Evolutionary conservation across 1,139 yeast species (phyloP).

Genomic region (Zygoascus sp.): DNA sequence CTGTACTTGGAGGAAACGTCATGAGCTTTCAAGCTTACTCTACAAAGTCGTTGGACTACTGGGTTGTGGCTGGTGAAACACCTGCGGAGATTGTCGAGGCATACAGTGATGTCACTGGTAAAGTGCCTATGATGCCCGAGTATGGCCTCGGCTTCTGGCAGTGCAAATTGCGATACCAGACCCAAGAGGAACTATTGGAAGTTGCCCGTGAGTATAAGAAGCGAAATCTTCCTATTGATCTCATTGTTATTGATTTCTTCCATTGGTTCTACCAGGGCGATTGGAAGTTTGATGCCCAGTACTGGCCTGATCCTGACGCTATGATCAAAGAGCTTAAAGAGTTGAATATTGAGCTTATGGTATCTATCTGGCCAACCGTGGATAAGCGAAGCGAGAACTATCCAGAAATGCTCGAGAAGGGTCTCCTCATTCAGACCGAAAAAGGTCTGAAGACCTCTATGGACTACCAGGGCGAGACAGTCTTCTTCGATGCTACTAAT

Average conservation of each 20-base stretch:
- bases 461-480: conserved; percentile 19
- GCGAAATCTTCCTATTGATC: conserved; percentile 18
- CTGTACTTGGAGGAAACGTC: conserved; percentile 19
- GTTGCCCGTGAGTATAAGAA: conserved; percentile 18
- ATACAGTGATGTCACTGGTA: conserved; percentile 19
- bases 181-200: conserved; percentile 19
- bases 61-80: conserved; percentile 20
- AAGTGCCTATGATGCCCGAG: conserved; percentile 22
- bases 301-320: conserved; percentile 22
- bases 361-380: conserved; percentile 22
- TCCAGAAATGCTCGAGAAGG: conserved; percentile 19
- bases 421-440: conserved; percentile 18
- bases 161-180: conserved; percentile 20
- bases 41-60: conserved; percentile 17
- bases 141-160: conserved; percentile 22
- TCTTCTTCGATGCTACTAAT: conserved; percentile 18
- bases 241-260: conserved; percentile 19
- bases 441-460: conserved; percentile 16
- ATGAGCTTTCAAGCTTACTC: conserved; percentile 19
- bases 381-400: conserved; percentile 18
- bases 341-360: conserved; percentile 19
- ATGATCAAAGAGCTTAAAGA: conserved; percentile 19
- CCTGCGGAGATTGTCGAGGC: conserved; percentile 18
- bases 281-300: conserved; percentile 19
- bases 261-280: conserved; percentile 22